Percentiles rank a stretch among this genome's conserved stretches.
phyloP scores from a whole-genome alignment of 306 rosid genomes.

The Cucumis cinereus region DNA sequence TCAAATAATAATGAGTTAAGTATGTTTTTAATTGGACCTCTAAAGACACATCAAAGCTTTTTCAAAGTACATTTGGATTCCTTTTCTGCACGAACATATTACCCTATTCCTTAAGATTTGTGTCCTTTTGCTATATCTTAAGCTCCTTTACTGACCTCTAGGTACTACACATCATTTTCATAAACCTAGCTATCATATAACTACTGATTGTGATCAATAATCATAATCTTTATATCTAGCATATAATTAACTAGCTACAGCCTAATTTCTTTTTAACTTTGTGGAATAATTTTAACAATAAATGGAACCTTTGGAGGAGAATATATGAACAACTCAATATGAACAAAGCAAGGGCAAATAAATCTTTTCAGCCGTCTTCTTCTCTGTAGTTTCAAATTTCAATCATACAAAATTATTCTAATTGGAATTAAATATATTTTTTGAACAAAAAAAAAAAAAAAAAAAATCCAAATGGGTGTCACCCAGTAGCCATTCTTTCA shows the following conservation, averaged over 20 bases:
- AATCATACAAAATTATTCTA: not conserved
- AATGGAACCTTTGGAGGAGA: not conserved
- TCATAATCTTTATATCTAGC: not conserved
- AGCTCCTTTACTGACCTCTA: too few species aligned
- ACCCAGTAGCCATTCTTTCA: not conserved
- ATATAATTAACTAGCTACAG: not conserved
- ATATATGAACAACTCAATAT: not conserved
- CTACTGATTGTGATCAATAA: not conserved
- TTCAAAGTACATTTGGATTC: not conserved
- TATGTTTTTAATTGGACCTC: too few species aligned
- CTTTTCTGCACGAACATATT: not conserved
- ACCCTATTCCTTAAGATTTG: not conserved
- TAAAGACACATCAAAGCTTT: too few species aligned
- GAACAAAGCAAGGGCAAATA: not conserved
- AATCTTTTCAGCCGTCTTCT: not conserved
- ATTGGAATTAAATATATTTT: too few species aligned
- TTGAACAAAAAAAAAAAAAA: too few species aligned
- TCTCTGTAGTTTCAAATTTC: not conserved
- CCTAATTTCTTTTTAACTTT: not conserved
- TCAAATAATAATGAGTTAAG: too few species aligned
- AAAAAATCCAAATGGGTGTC: not conserved
- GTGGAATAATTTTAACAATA: not conserved
- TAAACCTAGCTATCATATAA: not conserved
- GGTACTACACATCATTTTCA: not conserved
- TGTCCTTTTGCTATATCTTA: too few species aligned